Base-by-base conservation (phyloP, 2,329 filamentous ascomycete genomes). In the Fonsecaea pedrosoi region DNA sequence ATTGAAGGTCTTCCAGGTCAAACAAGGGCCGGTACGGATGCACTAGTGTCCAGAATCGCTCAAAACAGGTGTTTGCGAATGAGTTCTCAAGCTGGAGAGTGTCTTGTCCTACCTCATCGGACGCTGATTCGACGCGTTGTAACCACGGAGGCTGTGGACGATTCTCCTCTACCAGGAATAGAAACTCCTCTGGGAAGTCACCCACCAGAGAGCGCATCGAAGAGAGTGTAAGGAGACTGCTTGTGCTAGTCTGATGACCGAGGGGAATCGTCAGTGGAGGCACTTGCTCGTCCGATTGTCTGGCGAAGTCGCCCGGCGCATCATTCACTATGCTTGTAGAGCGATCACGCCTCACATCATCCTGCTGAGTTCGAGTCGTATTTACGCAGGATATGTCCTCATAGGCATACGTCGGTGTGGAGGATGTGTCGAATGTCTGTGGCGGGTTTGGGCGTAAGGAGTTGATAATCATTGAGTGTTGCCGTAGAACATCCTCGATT, bases 231-330 rank as follows among this genome's bases (percentile, higher is more conserved):
- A 64, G 42, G 10, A 64, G 53, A 42, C 54, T 64, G 38, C 61
- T 64, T 34, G 54, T 58, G 54, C 61, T 64, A 13, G 61, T 64
- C 37, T 64, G 61, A 38, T 64, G 61, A 30, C 61, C 61, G 12
- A 64, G 54, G 12, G 61, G 61, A 10, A 64, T 64, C 0, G 61
- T 64, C 13, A 55, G 54, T 38, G 60, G 60, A 25, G 60, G 58
- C 13, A 53, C 58, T 35, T 53, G 32, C 25, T 50, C 21, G 42
- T 53, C 32, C 18, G 13, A n/a, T 34, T 38, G 30, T 8, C 12
- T 30, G 25, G 54, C 15, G n/a, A 32, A 7, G 15, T 35, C 4
- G 30, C 25, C 54, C 30, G 3, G 9, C 8, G 10, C 9, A 5
- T 30, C 45, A 13, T 21, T 50, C 21, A 3, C 21, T 30, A 21